phyloP scores from a whole-genome alignment of 2,329 filamentous ascomycete species.

The Colletotrichum scovillei region DNA sequence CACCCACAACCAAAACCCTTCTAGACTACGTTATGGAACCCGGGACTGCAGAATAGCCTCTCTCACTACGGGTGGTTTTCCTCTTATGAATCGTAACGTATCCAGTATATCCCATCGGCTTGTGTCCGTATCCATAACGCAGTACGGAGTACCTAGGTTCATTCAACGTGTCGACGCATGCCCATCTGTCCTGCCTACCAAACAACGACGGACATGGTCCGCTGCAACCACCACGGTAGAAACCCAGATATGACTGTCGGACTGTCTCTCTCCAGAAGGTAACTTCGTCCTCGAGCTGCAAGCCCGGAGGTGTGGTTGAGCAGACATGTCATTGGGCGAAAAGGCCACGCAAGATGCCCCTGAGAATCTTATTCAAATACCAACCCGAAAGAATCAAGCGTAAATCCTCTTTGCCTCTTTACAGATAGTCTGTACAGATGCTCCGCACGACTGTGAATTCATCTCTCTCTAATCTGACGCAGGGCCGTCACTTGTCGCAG shows the following conservation, averaged over 20 bases:
- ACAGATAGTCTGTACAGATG: too few relatives aligned
- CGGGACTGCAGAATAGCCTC: neutral
- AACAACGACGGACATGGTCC: neutral
- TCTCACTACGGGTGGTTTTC: neutral
- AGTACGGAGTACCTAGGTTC: neutral
- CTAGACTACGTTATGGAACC: neutral
- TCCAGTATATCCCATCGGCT: neutral
- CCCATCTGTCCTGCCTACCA: neutral
- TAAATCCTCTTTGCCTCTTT: neutral
- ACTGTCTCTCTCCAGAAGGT: constrained; percentile 17
- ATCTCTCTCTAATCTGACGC: neutral
- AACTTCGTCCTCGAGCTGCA: neutral
- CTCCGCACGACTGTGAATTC: too few relatives aligned
- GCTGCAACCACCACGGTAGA: neutral
- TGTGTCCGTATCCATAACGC: too few relatives aligned
- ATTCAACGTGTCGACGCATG: neutral
- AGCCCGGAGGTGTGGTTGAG: neutral
- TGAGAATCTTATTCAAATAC: neutral
- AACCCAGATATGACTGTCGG: constrained; percentile 14
- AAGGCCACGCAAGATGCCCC: neutral
- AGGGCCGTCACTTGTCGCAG: neutral
- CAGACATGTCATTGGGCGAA: neutral
- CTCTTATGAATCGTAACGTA: neutral
- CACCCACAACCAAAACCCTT: neutral
- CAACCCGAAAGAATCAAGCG: neutral